Base-by-base conservation (phyloP, 148 eudicot species). In the Linanthus parryae region DNA sequence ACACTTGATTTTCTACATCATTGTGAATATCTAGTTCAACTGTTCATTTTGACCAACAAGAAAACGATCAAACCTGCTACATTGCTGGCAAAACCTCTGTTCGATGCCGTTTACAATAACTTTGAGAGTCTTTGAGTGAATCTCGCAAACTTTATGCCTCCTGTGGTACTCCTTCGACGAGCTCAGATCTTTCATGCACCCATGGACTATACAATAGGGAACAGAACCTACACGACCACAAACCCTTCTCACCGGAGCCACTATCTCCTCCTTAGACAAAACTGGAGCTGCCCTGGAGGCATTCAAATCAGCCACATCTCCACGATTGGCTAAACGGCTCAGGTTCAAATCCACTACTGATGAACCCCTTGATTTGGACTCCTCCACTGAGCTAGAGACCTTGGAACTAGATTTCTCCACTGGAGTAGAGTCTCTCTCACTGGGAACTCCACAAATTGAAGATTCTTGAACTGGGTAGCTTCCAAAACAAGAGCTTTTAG, bases 81-180 rank as follows among this genome's bases (percentile, higher is more conserved):
- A 92, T 59, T 92, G 96, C 82, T 92, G 98, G 66, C 98, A 92
- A 73, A 92, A 92, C 54, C 98, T 84, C 38, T 87, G 90, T 53
- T 81, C 82, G 29, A 81, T 65, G 27, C 94, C 88, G 59, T 82
- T 92, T 21, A 92, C 91, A 69, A 92, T 66, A 27, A 92, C 98
- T 54, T 70, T 75, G 23, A 85, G 39, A 4, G 85, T 80, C 64
- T 85, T 90, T 7, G 97, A 79, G 59, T 90, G 97, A 67, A 67
- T 63, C 62, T 85, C 97, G 65, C 97, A 90, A 14, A 90, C 97
- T 78, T 66, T 85, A 68, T 85, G 97, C 81, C 91, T 75, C 72
- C 72, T 79, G 59, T 85, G 78, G 54, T 85, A 90, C 14, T 80
- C 95, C 59, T 90, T 90, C 3, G 64, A 77, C 8, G 73, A 68